Evolutionary conservation across 192 early-diverging fungal species (phyloP), one percentile per base, ranked within the genome.

Genomic region (Dissophora globulifera): DNA sequence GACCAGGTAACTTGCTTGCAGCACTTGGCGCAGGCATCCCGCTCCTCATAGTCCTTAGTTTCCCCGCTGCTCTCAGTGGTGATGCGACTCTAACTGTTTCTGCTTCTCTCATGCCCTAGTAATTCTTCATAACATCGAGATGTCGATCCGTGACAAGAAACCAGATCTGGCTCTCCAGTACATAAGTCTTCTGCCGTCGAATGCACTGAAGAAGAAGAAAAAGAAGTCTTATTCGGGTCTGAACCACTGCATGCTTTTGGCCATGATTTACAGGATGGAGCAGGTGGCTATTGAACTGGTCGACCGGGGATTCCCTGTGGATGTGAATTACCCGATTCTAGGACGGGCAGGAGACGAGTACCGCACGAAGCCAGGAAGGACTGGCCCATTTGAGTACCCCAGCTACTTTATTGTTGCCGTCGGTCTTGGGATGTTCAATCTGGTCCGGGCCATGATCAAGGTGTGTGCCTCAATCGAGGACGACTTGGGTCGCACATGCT

Each of bases 321-420:
- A 81, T 41, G 69, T 81, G 52, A 81, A 81, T 63, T 71, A 70
- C 31, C 74, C 72, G 0, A 81, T 81, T 22, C 55, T 81, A 45
- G 67, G 68, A 25, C 78, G 63, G 41, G 58, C 72, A 12, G 29
- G 62, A 8, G 79, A 76, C 30, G 70, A 79, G 12, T 67, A 70
- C 51, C 59, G 64, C 16, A 76, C 72, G 1, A 76, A 67, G 23
- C 32, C 72, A 25, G 72, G 72, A 48, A 60, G 58, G n/a, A 76
- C 72, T 8, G 72, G 72, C 32, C 68, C 64, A 13, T 78, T 81
- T 40, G 69, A 81, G 59, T 78, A 78, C 47, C 80, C 80, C 0
- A 78, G 74, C 33, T 81, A 81, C 48, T 81, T 81, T 58, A 78
- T 78, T 41, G 68, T 81, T 6, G 80, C 80, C 1, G 74, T 81